phyloP scores from a whole-genome alignment of 1,284 basidiomycete species.

The Heterobasidion irregulare region DNA sequence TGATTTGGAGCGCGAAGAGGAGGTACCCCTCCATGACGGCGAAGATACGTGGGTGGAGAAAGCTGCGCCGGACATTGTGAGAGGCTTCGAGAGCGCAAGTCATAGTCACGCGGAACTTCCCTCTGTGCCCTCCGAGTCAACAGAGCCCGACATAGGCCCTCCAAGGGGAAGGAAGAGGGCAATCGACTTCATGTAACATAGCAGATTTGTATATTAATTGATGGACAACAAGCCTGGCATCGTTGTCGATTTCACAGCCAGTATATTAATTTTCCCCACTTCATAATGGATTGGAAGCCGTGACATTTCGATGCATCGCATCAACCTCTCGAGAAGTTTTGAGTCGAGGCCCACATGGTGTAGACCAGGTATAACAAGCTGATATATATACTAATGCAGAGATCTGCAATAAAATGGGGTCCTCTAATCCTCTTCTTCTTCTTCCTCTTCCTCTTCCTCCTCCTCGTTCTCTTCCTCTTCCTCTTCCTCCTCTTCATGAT shows the following conservation, averaged over 20 bases:
- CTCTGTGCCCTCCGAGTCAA: constrained; percentile 5
- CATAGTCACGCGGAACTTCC: constrained; percentile 8
- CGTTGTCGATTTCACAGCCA: too few relatives aligned
- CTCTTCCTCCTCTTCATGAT: background rate
- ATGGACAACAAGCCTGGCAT: too few relatives aligned
- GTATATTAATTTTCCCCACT: too few relatives aligned
- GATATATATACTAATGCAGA: too few relatives aligned
- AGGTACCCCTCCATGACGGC: constrained; percentile 22
- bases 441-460: background rate
- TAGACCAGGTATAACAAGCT: too few relatives aligned
- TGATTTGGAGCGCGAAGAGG: constrained; percentile 4
- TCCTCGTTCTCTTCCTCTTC: constrained; percentile 4
- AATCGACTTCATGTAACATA: constrained; percentile 52
- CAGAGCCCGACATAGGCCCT: constrained; percentile 10
- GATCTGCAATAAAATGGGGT: too few relatives aligned
- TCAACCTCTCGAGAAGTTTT: too few relatives aligned
- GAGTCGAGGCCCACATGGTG: too few relatives aligned
- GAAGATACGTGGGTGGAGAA: constrained; percentile 62
- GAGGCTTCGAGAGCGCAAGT: constrained; percentile 12
- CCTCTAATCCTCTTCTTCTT: too few relatives aligned
- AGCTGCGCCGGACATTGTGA: constrained; percentile 35
- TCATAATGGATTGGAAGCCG: too few relatives aligned
- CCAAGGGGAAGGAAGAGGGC: constrained; percentile 50
- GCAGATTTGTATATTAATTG: background rate
- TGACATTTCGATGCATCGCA: too few relatives aligned